A percentile compares a stretch with the other conserved stretches of the same genome.
These are phyloP conservation scores for Phytophthora capsici DNA, from an alignment of 352 stramenopile genomes.

Conservation along the genomic window DNA sequence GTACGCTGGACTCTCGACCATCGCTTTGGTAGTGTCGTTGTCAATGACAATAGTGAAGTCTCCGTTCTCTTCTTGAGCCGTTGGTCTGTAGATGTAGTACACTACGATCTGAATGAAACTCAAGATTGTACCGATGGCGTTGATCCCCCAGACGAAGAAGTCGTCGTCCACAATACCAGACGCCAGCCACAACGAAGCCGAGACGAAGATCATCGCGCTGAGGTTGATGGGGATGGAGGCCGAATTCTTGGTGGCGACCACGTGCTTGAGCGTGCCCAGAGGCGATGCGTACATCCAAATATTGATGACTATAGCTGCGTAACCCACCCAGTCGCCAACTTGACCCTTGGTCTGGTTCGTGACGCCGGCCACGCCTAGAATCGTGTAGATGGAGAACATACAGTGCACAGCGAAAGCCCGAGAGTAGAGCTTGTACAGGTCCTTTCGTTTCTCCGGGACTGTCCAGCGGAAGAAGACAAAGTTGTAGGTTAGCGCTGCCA, in stretches of 20 bases:
- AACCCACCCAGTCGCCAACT: conserved; percentile 33
- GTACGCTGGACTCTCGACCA: conserved; percentile 16
- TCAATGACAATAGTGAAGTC: conserved; percentile 17
- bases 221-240: conserved; percentile 59
- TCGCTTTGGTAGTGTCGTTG: not conserved
- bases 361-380: conserved; percentile 38
- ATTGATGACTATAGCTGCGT: conserved; percentile 47
- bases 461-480: conserved; percentile 31
- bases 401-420: conserved; percentile 19
- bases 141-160: conserved; percentile 49
- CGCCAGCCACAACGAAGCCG: conserved; percentile 54
- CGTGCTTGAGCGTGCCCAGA: conserved; percentile 47
- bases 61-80: not conserved
- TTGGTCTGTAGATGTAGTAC: conserved; percentile 48
- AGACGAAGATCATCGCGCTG: conserved; percentile 46
- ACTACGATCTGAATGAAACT: conserved; percentile 51
- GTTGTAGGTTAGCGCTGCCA: conserved; percentile 23
- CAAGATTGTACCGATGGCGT: conserved; percentile 44
- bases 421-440: conserved; percentile 11
- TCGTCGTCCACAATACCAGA: conserved; percentile 53
- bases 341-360: conserved; percentile 34
- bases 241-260: conserved; percentile 47
- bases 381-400: conserved; percentile 38
- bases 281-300: conserved; percentile 63
- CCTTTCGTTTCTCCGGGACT: conserved; percentile 16